Conservation (phyloP, 257 asterid species). For the Petunia secreta region DNA sequence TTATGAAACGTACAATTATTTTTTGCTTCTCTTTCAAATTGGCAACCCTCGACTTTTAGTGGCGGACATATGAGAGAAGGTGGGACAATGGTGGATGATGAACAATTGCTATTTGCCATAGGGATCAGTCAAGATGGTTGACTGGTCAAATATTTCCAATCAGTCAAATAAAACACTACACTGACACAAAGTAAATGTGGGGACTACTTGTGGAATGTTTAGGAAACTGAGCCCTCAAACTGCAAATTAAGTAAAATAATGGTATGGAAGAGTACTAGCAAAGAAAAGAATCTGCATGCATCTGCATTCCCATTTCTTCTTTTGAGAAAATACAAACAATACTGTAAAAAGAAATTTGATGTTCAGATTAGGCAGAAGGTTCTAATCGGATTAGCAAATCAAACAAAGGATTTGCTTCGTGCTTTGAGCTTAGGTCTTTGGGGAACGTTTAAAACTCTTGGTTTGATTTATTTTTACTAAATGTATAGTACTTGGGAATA, state of each 20-base stretch:
- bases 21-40: not conserved
- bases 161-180: conserved; percentile 41
- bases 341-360: not conserved
- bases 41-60: conserved; percentile 17
- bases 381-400: conserved; percentile 16
- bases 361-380: conserved; percentile 20
- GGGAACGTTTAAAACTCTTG: too few species aligned
- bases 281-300: conserved; percentile 55
- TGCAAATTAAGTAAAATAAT: not conserved
- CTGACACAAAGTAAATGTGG: conserved; percentile 50
- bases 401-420: conserved; percentile 24
- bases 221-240: conserved; percentile 49
- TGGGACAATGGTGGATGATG: conserved; percentile 44
- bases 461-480: too few species aligned
- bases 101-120: conserved; percentile 15
- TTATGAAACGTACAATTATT: too few species aligned
- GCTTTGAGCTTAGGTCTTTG: not conserved
- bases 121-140: conserved; percentile 51
- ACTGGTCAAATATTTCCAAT: conserved; percentile 55
- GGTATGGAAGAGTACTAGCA: conserved; percentile 26
- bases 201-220: conserved; percentile 25
- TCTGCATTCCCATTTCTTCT: conserved; percentile 28
- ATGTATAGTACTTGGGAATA: too few species aligned
- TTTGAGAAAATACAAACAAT: not conserved
- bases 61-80: conserved; percentile 25